phyloP scores from a whole-genome alignment of 805 yeast genomes.

The Wickerhamomyces silvicola region DNA sequence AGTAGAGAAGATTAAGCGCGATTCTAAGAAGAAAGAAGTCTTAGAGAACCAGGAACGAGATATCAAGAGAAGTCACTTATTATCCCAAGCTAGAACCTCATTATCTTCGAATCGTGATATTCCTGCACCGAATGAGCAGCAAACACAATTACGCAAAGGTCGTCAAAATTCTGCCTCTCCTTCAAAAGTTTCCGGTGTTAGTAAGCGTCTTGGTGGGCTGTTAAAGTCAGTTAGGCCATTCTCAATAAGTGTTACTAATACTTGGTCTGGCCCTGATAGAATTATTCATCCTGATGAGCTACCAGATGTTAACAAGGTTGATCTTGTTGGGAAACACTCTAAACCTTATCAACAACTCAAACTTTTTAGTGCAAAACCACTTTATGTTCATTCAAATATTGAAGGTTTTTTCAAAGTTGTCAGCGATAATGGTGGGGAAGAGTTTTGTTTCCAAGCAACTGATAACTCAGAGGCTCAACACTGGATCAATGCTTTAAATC shows the following conservation, averaged over 20 bases:
- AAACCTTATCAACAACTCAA: slow-evolving; percentile 47
- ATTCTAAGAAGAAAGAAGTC: slow-evolving; percentile 37
- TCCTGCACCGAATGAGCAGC: slow-evolving; percentile 10
- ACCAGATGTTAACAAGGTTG: slow-evolving; percentile 45
- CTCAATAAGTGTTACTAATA: slow-evolving; percentile 40
- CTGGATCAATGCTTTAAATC: slow-evolving; percentile 53
- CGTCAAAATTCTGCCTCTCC: slow-evolving; percentile 15
- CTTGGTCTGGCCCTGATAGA: slow-evolving; percentile 36
- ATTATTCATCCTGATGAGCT: slow-evolving; percentile 47
- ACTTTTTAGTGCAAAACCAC: slow-evolving; percentile 34
- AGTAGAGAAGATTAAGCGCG: slow-evolving; percentile 45
- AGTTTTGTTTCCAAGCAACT: slow-evolving; percentile 61
- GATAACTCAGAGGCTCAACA: slow-evolving; percentile 57
- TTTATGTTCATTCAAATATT: slow-evolving; percentile 29
- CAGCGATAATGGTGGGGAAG: slow-evolving; percentile 39
- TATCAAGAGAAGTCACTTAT: slow-evolving; percentile 23
- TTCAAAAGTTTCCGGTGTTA: slow-evolving; percentile 21
- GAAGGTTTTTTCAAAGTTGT: slow-evolving; percentile 38
- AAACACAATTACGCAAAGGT: slow-evolving; percentile 13
- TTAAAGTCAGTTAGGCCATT: slow-evolving; percentile 57
- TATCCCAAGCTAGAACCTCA: slow-evolving; percentile 24
- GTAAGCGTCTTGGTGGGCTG: slow-evolving; percentile 50
- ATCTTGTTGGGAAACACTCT: slow-evolving; percentile 27
- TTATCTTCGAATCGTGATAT: slow-evolving; percentile 8
- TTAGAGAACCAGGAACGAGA: slow-evolving; percentile 32